A percentile compares a stretch with the other conserved stretches of the same genome.
Conservation (phyloP, 331 rosid species). For the Rosa hybrid region DNA sequence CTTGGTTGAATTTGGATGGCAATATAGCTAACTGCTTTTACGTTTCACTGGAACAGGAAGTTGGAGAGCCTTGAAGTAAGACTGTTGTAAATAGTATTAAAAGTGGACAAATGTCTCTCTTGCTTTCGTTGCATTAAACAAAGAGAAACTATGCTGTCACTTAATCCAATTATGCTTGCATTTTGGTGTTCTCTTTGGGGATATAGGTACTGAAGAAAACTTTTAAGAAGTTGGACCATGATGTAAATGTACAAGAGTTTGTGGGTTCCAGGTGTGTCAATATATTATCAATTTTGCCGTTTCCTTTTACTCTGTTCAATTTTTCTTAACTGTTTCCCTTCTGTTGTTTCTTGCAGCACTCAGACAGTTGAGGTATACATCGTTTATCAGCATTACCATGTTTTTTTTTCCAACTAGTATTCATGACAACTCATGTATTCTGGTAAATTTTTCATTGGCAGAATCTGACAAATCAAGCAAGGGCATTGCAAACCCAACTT, state of each 20-base stretch:
- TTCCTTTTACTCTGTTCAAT: constrained; percentile 16
- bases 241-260: constrained; percentile 73
- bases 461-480: constrained; percentile 53
- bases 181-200: constrained; percentile 33
- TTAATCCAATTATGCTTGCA: constrained; percentile 12
- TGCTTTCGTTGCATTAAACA: constrained; percentile 20
- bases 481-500: constrained; percentile 51
- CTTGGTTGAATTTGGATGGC: constrained; percentile 22
- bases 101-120: neutral
- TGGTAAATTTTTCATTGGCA: constrained; percentile 39
- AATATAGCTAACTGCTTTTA: constrained; percentile 29
- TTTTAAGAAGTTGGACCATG: constrained; percentile 81
- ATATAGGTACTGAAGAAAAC: constrained; percentile 74
- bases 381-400: constrained; percentile 12
- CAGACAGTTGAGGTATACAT: constrained; percentile 61
- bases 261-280: constrained; percentile 59
- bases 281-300: constrained; percentile 20
- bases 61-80: constrained; percentile 89
- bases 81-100: constrained; percentile 17
- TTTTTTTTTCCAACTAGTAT: constrained; percentile 26
- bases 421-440: constrained; percentile 22
- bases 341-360: constrained; percentile 49
- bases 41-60: constrained; percentile 57
- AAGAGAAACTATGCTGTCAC: neutral
- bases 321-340: constrained; percentile 15